phyloP scores from a whole-genome alignment of 1,284 basidiomycete species.

The Trametes polyzona region DNA sequence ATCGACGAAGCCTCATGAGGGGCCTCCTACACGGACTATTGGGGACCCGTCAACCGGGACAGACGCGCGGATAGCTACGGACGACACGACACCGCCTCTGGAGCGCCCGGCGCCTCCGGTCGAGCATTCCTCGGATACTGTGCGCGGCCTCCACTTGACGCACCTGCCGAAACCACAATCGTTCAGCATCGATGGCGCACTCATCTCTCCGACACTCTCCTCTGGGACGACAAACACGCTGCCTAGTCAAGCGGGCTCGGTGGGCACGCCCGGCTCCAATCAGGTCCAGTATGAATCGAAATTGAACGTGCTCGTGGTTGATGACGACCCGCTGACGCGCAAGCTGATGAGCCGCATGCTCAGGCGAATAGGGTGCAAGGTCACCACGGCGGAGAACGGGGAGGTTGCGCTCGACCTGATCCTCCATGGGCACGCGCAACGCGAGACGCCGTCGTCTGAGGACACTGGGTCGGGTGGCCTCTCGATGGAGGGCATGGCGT shows the following conservation, averaged over 20 bases:
- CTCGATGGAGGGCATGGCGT: slow-evolving; percentile 21
- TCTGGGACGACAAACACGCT: slow-evolving; percentile 14
- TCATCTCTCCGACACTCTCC: slow-evolving; percentile 24
- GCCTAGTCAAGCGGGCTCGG: slow-evolving; percentile 9
- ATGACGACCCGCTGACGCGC: slow-evolving; percentile 80
- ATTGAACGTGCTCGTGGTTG: slow-evolving; percentile 72
- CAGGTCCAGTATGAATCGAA: slow-evolving; percentile 43
- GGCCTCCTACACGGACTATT: slow-evolving; percentile 47
- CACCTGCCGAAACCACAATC: slow-evolving; percentile 29
- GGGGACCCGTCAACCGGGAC: slow-evolving; percentile 52
- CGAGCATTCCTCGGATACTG: slow-evolving; percentile 24
- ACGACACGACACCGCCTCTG: slow-evolving; percentile 19
- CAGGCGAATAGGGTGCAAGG: slow-evolving; percentile 76
- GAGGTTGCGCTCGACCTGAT: slow-evolving; percentile 80
- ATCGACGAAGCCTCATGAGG: slow-evolving; percentile 47
- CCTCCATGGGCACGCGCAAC: slow-evolving; percentile 39
- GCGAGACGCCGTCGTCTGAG: slow-evolving; percentile 38
- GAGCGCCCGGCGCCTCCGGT: slow-evolving; percentile 7
- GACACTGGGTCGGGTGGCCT: slow-evolving; percentile 32
- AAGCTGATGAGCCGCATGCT: slow-evolving; percentile 84
- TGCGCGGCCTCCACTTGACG: slow-evolving; percentile 21
- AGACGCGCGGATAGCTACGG: slow-evolving; percentile 24
- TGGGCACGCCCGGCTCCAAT: slow-evolving; percentile 2
- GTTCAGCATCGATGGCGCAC: slow-evolving; percentile 27
- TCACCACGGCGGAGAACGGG: slow-evolving; percentile 87